Evolutionary conservation across 805 yeast species (phyloP).

Genomic region (Yarrowia sp.): DNA sequence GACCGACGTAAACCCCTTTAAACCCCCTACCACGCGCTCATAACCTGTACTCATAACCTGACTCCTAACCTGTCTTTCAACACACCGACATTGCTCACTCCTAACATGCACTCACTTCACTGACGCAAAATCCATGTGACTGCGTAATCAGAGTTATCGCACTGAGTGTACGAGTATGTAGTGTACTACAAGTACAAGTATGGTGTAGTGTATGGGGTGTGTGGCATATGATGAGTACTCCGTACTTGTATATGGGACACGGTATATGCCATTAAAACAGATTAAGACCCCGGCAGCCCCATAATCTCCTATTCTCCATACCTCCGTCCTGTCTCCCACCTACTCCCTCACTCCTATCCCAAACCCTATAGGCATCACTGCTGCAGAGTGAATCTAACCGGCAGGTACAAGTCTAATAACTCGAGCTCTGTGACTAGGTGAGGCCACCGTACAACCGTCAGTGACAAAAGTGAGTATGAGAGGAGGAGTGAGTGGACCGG

Average conservation of each 20-base stretch:
- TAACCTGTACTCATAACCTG: too few relatives aligned
- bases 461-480: slow-evolving; percentile 8
- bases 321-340: slow-evolving; percentile 14
- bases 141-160: slow-evolving; percentile 10
- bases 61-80: too few relatives aligned
- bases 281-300: background rate
- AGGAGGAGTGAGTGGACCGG: background rate
- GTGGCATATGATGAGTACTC: too few relatives aligned
- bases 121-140: slow-evolving; percentile 31
- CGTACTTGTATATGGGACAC: too few relatives aligned
- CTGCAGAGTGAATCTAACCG: slow-evolving; percentile 21
- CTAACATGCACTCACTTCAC: background rate
- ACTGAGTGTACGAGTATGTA: too few relatives aligned
- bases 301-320: background rate
- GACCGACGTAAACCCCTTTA: too few relatives aligned
- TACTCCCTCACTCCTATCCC: slow-evolving; percentile 21
- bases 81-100: too few relatives aligned
- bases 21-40: too few relatives aligned
- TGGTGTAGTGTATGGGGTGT: too few relatives aligned
- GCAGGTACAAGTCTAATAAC: slow-evolving; percentile 20
- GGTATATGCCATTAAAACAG: too few relatives aligned
- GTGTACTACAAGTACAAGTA: too few relatives aligned
- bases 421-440: background rate
- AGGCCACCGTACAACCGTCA: slow-evolving; percentile 5
- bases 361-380: slow-evolving; percentile 33